Evolutionary conservation across 148 eudicot species (phyloP), one percentile per base, ranked within the genome.

Genomic region (Chenopodium album): DNA sequence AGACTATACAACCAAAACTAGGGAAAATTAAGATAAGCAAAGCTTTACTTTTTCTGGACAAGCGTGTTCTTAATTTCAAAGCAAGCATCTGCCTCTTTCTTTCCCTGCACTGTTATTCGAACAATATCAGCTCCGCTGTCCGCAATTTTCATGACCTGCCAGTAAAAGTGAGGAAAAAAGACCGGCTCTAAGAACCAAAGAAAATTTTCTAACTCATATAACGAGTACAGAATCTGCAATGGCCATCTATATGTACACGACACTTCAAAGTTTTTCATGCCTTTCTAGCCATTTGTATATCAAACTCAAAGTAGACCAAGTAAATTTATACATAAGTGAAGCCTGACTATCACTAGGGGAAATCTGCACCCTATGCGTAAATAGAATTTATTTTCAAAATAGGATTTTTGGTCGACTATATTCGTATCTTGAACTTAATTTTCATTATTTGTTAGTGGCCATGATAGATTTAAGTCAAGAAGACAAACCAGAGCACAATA

Each of bases 81-180:
- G 85, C 99, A 96, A 73, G 98, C 98, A 89, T 96, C 99, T 71
- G 99, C 99, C 87, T 96, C 99, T 90, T 84, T 91, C 88, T 90
- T 96, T 82, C 98, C 99, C 82, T 96, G 99, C 79, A 92, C 99
- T 50, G 99, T 96, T 76, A 96, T 94, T 73, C 99, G 90, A 73
- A 96, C 98, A 79, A 96, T 71, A 85, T 96, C 99, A 63, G 99
- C 99, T 86, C 99, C 99, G 78, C 84, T 90, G 84, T 96, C 99
- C 75, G 99, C 95, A 81, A 96, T 94, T 87, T 84, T 87, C 98
- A 96, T 96, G 54, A 96, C 99, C 99, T 96, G 80, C 71, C 77
- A 77, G 47, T 50, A 60, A 46, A 52, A 63, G 50, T 47, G 41
- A 37, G 20, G 31, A 47, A 66, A 54, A 72, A 32, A 7, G 23